phyloP scores from a whole-genome alignment of 164 flowering plant species.

The Akebia trifoliata region DNA sequence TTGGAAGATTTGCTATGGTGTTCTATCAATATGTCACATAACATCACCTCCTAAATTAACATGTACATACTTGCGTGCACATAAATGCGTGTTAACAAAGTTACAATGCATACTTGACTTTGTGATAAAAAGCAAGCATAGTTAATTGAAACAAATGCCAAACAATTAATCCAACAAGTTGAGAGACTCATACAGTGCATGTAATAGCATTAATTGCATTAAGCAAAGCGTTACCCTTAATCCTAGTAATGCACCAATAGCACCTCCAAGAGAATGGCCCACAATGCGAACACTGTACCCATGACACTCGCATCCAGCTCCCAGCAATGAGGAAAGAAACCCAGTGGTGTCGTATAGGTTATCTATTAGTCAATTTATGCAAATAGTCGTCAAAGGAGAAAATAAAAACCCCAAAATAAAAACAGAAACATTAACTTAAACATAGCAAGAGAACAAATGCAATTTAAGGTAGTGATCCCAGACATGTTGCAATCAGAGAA shows the following conservation, averaged over 20 bases:
- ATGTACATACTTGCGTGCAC: too few species aligned
- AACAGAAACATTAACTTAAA: not conserved
- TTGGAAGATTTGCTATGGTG: too few species aligned
- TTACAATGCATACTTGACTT: not conserved
- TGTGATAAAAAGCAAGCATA: not conserved
- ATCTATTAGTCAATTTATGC: constrained; percentile 12
- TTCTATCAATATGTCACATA: too few species aligned
- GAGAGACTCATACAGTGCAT: too few species aligned
- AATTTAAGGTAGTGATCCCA: too few species aligned
- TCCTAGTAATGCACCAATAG: constrained; percentile 73
- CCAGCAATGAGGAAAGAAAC: constrained; percentile 69
- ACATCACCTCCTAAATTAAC: too few species aligned
- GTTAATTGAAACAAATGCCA: too few species aligned
- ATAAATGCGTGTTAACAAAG: not conserved
- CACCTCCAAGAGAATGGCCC: constrained; percentile 90
- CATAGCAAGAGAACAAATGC: too few species aligned
- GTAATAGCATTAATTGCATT: too few species aligned
- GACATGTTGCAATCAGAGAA: too few species aligned
- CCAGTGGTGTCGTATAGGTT: constrained; percentile 31
- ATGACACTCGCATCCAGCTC: constrained; percentile 72
- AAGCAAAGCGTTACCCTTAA: constrained; percentile 45
- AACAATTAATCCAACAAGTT: too few species aligned
- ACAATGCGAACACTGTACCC: constrained; percentile 70
- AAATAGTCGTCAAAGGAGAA: not conserved
- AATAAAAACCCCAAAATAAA: not conserved